phyloP scores from a whole-genome alignment of 192 early-diverging fungal genomes.

The Helicostylum pulchrum region DNA sequence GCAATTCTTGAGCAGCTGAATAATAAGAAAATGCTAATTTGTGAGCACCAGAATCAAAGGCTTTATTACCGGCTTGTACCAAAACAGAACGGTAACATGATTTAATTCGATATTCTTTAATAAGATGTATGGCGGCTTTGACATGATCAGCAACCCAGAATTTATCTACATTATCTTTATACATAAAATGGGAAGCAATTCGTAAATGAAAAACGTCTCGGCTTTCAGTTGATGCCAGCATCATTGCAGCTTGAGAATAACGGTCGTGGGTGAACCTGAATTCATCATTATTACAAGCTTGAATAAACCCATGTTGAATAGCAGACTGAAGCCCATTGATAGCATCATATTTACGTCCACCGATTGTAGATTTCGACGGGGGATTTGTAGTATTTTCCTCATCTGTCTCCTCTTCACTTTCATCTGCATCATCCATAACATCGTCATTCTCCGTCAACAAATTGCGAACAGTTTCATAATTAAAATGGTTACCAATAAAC shows the following conservation, averaged over 20 bases:
- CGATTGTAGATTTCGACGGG: neutral
- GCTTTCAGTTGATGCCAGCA: neutral
- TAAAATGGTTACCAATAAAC: conserved; percentile 34
- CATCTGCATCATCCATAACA: neutral
- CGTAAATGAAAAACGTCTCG: conserved; percentile 22
- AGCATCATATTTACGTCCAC: conserved; percentile 8
- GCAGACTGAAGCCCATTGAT: conserved; percentile 28
- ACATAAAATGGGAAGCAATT: conserved; percentile 28
- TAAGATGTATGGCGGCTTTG: conserved; percentile 18
- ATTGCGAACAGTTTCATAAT: conserved; percentile 22
- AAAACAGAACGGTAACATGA: conserved; percentile 19
- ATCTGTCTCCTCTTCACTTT: neutral
- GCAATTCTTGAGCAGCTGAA: conserved; percentile 12
- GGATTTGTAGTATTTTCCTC: neutral
- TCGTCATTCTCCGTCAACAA: conserved; percentile 21
- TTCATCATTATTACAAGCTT: conserved; percentile 24
- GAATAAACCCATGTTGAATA: conserved; percentile 31
- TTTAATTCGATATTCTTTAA: conserved; percentile 21
- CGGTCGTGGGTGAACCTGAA: conserved; percentile 32
- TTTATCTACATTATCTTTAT: conserved; percentile 13
- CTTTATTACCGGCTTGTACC: conserved; percentile 23
- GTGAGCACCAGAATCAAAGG: conserved; percentile 29
- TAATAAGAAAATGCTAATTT: conserved; percentile 29
- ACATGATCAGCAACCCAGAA: conserved; percentile 38
- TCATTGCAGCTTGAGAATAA: conserved; percentile 35